These are phyloP conservation scores for Talaromyces sp. DNA, from an alignment of 2,329 filamentous ascomycete genomes.

Conservation along the genomic window DNA sequence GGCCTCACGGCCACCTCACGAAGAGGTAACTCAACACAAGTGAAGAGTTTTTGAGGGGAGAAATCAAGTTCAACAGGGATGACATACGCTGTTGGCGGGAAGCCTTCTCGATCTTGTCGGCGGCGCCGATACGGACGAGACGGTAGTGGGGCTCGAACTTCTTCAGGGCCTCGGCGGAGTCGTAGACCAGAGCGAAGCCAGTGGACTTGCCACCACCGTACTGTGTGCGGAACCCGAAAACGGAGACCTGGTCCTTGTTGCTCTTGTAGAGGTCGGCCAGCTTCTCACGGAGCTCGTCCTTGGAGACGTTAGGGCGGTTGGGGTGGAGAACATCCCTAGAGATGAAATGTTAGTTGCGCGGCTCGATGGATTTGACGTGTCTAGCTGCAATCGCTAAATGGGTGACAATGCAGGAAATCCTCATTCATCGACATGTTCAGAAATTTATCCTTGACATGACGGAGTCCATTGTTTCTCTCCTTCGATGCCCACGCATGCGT, in stretches of 20 bases:
- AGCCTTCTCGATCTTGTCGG: constrained; percentile 93
- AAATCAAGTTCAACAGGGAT: constrained; percentile 2
- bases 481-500: background rate
- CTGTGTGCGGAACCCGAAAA: constrained; percentile 98
- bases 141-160: constrained; percentile 99
- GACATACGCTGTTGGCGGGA: constrained; percentile 98
- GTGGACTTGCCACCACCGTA: constrained; percentile 99
- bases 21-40: background rate
- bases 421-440: background rate
- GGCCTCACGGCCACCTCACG: constrained; percentile 1
- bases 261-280: constrained; percentile 96
- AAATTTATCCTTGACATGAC: no score
- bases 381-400: constrained; percentile 1
- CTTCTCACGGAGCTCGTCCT: constrained; percentile 97
- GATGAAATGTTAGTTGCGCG: constrained; percentile 27
- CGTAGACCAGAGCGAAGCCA: constrained; percentile 98
- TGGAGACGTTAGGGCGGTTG: constrained; percentile 96
- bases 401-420: constrained; percentile 1
- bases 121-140: constrained; percentile 89
- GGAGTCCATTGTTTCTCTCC: background rate
- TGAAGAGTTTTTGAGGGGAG: background rate
- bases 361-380: constrained; percentile 7
- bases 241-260: constrained; percentile 94
- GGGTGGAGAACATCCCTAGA: constrained; percentile 98
- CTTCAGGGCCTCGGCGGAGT: constrained; percentile 97